Conservation (phyloP, 306 rosid species). For the Prunus armeniaca region DNA sequence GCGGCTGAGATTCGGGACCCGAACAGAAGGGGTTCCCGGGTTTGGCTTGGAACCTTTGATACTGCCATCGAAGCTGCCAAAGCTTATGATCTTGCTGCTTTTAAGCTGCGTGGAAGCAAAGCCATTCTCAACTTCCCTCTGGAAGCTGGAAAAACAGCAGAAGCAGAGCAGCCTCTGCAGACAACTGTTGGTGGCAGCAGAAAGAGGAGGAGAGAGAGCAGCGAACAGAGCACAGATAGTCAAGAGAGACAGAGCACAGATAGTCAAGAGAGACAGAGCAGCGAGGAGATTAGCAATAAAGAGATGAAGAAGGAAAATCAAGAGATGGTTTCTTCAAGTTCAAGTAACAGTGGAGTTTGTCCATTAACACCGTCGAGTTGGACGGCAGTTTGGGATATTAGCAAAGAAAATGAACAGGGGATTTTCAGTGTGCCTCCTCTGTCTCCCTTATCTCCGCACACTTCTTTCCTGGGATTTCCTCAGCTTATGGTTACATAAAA, state of each 20-base stretch:
- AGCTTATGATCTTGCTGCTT: conserved; percentile 55
- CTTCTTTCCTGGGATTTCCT: conserved; percentile 25
- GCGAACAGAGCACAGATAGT: not conserved
- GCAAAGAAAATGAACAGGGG: conserved; percentile 35
- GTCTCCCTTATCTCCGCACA: conserved; percentile 48
- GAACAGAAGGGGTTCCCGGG: conserved; percentile 42
- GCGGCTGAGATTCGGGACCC: conserved; percentile 61
- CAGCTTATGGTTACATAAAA: conserved; percentile 28
- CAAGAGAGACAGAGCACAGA: not conserved
- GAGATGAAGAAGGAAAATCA: conserved; percentile 7
- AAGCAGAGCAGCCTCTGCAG: not conserved
- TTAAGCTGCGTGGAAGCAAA: conserved; percentile 46
- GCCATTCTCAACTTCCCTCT: conserved; percentile 58
- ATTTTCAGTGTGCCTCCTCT: conserved; percentile 51
- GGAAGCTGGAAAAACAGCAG: conserved; percentile 20
- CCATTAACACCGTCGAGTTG: conserved; percentile 54
- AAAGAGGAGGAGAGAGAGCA: not conserved
- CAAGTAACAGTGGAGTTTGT: not conserved
- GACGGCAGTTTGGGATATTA: conserved; percentile 41
- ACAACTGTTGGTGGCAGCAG: conserved; percentile 15
- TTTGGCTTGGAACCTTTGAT: conserved; percentile 57
- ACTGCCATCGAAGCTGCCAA: conserved; percentile 53
- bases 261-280: not conserved
- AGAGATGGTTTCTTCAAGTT: conserved; percentile 12
- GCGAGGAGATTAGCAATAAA: not conserved